Percentiles rank a stretch among this genome's conserved stretches.
Conservation (phyloP, 2,329 filamentous ascomycete species). For the Ramichloridium luteum region DNA sequence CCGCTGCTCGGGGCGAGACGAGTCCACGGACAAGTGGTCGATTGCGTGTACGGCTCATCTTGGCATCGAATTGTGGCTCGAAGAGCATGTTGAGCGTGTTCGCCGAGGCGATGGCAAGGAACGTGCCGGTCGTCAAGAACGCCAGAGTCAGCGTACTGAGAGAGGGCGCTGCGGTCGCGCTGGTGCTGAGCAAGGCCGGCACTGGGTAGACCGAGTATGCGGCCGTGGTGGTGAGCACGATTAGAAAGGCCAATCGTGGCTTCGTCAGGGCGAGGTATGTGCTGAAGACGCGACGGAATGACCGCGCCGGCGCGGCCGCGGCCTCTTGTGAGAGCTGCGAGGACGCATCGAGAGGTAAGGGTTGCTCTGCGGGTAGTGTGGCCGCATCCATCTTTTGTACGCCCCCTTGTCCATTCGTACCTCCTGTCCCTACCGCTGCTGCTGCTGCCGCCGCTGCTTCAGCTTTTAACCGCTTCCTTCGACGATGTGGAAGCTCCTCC, state of each 20-base stretch:
- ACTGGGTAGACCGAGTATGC: conserved; percentile 90
- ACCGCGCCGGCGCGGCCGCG: conserved; percentile 42
- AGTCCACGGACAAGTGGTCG: conserved; percentile 75
- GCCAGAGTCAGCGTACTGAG: conserved; percentile 82
- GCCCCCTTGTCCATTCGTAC: no score
- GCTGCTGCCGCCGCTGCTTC: conserved; percentile 10
- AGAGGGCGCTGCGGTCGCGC: conserved; percentile 57
- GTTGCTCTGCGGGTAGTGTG: conserved; percentile 12
- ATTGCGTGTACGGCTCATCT: conserved; percentile 89
- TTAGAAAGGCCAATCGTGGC: conserved; percentile 79
- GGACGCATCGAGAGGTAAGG: conserved; percentile 48
- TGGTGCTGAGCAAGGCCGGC: conserved; percentile 65
- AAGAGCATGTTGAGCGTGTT: conserved; percentile 97
- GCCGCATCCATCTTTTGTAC: neutral
- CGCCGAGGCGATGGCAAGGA: conserved; percentile 77
- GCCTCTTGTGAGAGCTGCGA: conserved; percentile 47
- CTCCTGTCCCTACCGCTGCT: conserved; percentile 6
- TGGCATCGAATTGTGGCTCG: conserved; percentile 77
- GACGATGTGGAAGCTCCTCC: conserved; percentile 22
- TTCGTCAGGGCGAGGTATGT: conserved; percentile 89
- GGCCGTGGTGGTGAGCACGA: conserved; percentile 81
- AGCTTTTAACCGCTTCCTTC: conserved; percentile 24
- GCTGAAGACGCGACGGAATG: conserved; percentile 55
- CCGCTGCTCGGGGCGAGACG: conserved; percentile 56
- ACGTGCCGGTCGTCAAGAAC: conserved; percentile 76